Evolutionary conservation across 331 rosid genomes (phyloP), one percentile per base, ranked within the genome.

Genomic region (Pyracantha coccinea): DNA sequence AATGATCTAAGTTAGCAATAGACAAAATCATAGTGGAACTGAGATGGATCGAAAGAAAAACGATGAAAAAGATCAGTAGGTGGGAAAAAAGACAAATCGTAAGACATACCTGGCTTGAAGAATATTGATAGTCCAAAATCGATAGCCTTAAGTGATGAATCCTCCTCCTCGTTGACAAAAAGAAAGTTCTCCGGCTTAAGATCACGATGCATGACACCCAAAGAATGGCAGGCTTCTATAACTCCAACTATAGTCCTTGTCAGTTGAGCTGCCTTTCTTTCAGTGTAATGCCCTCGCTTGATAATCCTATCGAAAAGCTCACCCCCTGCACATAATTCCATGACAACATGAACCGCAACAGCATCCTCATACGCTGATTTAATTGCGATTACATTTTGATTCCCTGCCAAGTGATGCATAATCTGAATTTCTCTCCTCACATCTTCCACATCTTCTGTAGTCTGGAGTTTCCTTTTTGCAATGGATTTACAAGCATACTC

Each of bases 121-220:
- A 93, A 93, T 2, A 92, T 70, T 27, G 98, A 93, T 16, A 93
- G 52, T 41, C 98, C 98, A 77, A 93, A 93, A 84, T 91, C 98
- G 20, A 93, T 93, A 11, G 95, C 94, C 82, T 91, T 90, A 16
- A 91, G 93, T 17, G 89, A 82, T 0, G 98, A 72, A 21, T 93
- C 97, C 81, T 93, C 98, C 20, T 85, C 69, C 29, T 87, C 77
- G 84, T 90, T 81, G 17, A 91, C 86, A 52, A 93, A 93, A 54
- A 93, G 92, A 63, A 93, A 93, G 71, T 91, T 93, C 85, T 93
- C 98, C 0, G 98, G 98, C 85, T 93, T 93, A 58, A 93, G 94
- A 77, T 93, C 98, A 1, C 98, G 88, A 73, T 93, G 98, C 97
- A 93, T 93, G 8, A 93, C 98, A 44, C 98, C 97, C 32, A 91